Percentiles rank a stretch among this genome's conserved stretches.
phyloP scores from a whole-genome alignment of 768 basidiomycete species.

The Leccinum variicolor region DNA sequence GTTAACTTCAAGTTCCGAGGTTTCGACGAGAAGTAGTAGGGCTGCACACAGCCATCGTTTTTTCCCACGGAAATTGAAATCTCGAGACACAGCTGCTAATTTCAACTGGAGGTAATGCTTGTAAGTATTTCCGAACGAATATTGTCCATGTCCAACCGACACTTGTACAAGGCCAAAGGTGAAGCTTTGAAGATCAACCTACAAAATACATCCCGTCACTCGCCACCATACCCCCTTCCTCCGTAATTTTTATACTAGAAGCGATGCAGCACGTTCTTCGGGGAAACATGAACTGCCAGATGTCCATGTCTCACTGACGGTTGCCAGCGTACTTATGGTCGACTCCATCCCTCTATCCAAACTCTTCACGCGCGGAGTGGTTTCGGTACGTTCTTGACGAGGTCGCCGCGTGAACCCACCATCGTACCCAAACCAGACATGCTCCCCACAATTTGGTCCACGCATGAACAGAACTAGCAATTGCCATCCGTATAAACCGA shows the following conservation, averaged over 20 bases:
- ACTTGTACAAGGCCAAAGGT: not conserved
- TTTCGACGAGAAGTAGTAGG: too few species aligned
- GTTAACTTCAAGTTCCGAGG: too few species aligned
- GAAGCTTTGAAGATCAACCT: not conserved
- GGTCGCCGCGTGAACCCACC: slow-evolving; percentile 39
- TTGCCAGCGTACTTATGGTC: not conserved
- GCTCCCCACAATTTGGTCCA: slow-evolving; percentile 36
- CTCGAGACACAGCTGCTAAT: too few species aligned
- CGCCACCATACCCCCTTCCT: not conserved
- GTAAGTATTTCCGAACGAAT: not conserved
- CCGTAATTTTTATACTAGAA: not conserved
- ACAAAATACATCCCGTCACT: not conserved
- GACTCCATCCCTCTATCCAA: not conserved
- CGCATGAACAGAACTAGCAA: slow-evolving; percentile 35
- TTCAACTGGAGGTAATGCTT: too few species aligned
- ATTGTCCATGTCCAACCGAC: not conserved
- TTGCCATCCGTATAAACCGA: slow-evolving; percentile 35
- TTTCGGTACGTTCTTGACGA: not conserved
- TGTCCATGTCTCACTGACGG: slow-evolving; percentile 3
- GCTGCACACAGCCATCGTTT: too few species aligned
- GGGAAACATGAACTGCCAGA: slow-evolving; percentile 2
- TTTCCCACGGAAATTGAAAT: too few species aligned
- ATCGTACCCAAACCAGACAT: slow-evolving; percentile 59
- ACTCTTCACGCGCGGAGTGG: not conserved
- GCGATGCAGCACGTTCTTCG: not conserved